phyloP scores from a whole-genome alignment of 768 basidiomycete genomes.

The Suillus sp. region DNA sequence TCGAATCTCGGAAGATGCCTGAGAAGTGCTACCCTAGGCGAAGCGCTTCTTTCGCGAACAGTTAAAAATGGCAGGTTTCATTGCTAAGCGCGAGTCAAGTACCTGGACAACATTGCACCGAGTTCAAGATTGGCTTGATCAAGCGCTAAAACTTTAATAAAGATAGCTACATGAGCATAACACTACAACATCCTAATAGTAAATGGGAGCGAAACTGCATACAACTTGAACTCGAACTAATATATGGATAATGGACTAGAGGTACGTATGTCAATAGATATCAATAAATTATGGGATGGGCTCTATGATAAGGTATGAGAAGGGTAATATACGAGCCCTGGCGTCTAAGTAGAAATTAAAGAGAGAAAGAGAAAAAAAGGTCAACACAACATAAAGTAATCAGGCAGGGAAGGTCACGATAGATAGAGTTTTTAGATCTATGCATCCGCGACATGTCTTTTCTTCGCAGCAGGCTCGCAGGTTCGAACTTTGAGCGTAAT shows the following conservation, averaged over 20 bases:
- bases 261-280: background rate
- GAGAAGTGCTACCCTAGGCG: too few relatives aligned
- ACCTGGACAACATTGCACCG: too few relatives aligned
- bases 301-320: background rate
- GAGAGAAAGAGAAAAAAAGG: background rate
- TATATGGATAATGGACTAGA: background rate
- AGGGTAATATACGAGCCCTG: background rate
- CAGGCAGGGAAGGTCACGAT: background rate
- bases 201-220: background rate
- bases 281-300: background rate
- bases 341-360: background rate
- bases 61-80: too few relatives aligned
- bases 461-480: slow-evolving; percentile 28
- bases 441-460: slow-evolving; percentile 32
- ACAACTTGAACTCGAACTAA: background rate
- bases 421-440: background rate
- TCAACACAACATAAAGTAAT: background rate
- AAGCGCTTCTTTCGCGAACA: too few relatives aligned
- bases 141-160: background rate
- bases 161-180: background rate
- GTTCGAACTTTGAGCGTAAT: slow-evolving; percentile 31
- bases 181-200: background rate
- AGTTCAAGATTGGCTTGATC: background rate
- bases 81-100: too few relatives aligned
- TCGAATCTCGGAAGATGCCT: too few relatives aligned